These are phyloP conservation scores for Sclerotiophoma versabilis DNA, from an alignment of 2,329 filamentous ascomycete genomes.

Conservation along the genomic window DNA sequence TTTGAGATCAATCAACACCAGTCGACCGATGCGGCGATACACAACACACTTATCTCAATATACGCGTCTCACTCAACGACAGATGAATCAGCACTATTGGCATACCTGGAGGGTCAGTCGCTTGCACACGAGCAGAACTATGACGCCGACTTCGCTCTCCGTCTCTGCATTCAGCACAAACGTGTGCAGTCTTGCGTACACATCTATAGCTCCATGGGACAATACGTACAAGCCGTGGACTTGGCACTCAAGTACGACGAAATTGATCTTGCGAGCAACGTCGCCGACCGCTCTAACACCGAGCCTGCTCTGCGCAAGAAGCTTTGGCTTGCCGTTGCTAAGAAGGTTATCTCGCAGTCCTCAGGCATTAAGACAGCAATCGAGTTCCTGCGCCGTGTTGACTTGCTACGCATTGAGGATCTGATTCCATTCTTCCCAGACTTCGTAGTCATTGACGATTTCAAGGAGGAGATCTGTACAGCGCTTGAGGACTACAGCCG, in stretches of 20 bases:
- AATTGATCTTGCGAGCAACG: constrained; percentile 85
- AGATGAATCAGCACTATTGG: constrained; percentile 84
- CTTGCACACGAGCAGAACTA: constrained; percentile 76
- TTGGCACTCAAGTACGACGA: constrained; percentile 89
- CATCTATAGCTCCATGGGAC: constrained; percentile 96
- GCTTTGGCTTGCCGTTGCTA: constrained; percentile 92
- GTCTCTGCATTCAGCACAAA: constrained; percentile 92
- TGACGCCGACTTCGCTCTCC: constrained; percentile 94
- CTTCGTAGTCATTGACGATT: constrained; percentile 98
- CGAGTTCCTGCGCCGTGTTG: constrained; percentile 89
- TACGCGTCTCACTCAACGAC: constrained; percentile 85
- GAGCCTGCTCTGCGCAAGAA: constrained; percentile 86
- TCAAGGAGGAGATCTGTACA: constrained; percentile 96
- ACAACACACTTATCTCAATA: constrained; percentile 96
- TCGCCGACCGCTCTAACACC: constrained; percentile 84
- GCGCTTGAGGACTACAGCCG: constrained; percentile 93
- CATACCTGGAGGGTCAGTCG: constrained; percentile 90
- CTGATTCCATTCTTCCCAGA: constrained; percentile 98
- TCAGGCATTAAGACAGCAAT: constrained; percentile 87
- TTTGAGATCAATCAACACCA: constrained; percentile 89
- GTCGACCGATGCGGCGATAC: constrained; percentile 83
- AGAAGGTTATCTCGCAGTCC: constrained; percentile 87
- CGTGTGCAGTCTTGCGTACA: constrained; percentile 94
- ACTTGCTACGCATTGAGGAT: constrained; percentile 92
- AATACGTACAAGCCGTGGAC: constrained; percentile 92